Percentiles rank a stretch among this genome's conserved stretches.
Conservation (phyloP, 306 rosid species). For the Acacia acuminata region DNA sequence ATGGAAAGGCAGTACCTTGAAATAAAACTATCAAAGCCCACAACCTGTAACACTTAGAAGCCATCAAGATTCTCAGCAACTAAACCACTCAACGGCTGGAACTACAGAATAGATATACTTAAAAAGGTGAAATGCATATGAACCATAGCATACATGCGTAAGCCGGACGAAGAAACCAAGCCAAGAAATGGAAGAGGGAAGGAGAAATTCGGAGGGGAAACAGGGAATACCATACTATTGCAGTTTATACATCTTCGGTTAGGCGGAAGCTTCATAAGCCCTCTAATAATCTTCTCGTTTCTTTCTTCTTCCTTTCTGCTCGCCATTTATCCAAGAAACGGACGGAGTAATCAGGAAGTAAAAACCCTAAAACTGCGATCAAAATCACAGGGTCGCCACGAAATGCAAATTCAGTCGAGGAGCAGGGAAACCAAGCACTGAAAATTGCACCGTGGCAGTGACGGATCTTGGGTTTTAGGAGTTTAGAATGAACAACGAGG, state of each 20-base stretch:
- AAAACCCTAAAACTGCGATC: conserved; percentile 30
- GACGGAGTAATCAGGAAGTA: not conserved
- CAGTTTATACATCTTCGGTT: conserved; percentile 85
- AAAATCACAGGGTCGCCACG: not conserved
- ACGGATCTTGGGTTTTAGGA: conserved; percentile 7
- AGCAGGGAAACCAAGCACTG: not conserved
- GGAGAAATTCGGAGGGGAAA: not conserved
- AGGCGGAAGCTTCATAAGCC: conserved; percentile 90
- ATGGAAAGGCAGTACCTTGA: not conserved
- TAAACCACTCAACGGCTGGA: not conserved
- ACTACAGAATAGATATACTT: not conserved
- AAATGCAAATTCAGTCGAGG: not conserved
- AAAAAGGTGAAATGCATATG: not conserved
- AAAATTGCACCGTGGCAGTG: not conserved
- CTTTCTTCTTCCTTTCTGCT: conserved; percentile 79
- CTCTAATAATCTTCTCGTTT: conserved; percentile 83
- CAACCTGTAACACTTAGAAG: not conserved
- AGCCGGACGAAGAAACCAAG: not conserved
- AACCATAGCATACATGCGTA: not conserved
- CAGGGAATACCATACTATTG: conserved; percentile 53
- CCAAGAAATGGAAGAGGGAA: not conserved
- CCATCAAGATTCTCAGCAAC: conserved; percentile 19
- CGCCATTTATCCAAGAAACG: conserved; percentile 46
- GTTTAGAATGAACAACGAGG: not conserved
- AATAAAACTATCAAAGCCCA: conserved; percentile 2